Evolutionary conservation across 352 stramenopile genomes (phyloP).

Genomic region (Hyphochytrium catenoides): DNA sequence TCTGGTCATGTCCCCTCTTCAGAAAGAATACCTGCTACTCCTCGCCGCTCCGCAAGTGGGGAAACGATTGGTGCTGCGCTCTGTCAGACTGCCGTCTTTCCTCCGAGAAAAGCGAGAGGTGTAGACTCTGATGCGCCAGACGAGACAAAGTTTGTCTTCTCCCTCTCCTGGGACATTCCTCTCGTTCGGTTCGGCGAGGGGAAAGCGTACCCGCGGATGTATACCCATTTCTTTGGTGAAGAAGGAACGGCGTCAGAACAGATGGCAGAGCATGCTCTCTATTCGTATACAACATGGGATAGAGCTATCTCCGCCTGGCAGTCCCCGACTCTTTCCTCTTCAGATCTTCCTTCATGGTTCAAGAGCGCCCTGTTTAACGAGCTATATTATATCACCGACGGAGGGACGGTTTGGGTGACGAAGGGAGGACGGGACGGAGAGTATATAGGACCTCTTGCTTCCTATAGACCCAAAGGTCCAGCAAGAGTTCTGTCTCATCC

Average conservation of each 20-base stretch:
- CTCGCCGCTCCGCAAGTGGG: neutral
- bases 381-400: constrained; percentile 14
- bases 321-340: constrained; percentile 1
- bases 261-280: constrained; percentile 9
- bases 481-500: too few relatives aligned
- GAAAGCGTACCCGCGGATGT: constrained; percentile 5
- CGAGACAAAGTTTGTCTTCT: constrained; percentile 9
- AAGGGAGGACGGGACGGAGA: too few relatives aligned
- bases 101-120: too few relatives aligned
- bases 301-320: constrained; percentile 10
- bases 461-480: too few relatives aligned
- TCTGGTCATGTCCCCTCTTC: too few relatives aligned
- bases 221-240: constrained; percentile 12
- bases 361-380: constrained; percentile 14
- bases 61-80: constrained; percentile 5
- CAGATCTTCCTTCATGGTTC: constrained; percentile 8
- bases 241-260: constrained; percentile 4
- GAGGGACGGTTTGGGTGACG: constrained; percentile 13
- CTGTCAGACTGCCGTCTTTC: constrained; percentile 8
- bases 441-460: too few relatives aligned
- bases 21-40: neutral
- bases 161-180: constrained; percentile 12
- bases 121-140: neutral
- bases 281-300: constrained; percentile 8
- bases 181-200: constrained; percentile 10